phyloP scores from a whole-genome alignment of 2,329 filamentous ascomycete species.

The Ascochyta lentis region DNA sequence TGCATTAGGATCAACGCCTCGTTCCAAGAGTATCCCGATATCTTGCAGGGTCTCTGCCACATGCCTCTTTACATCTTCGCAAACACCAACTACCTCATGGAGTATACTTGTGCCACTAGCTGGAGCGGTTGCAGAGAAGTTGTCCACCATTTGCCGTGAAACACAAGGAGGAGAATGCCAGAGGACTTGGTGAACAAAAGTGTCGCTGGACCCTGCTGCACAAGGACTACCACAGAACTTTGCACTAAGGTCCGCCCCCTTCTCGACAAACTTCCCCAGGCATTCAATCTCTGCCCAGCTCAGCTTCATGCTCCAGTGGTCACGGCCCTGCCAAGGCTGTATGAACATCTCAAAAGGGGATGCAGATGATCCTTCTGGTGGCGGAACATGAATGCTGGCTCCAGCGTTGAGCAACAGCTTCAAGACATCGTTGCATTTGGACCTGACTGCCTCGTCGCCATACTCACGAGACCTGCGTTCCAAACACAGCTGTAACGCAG shows the following conservation, averaged over 20 bases:
- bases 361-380: conserved; percentile 19
- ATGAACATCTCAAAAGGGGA: conserved; percentile 38
- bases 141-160: conserved; percentile 35
- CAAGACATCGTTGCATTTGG: conserved; percentile 33
- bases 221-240: conserved; percentile 36
- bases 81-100: conserved; percentile 40
- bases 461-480: conserved; percentile 32
- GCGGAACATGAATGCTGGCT: conserved; percentile 33
- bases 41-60: conserved; percentile 40
- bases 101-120: conserved; percentile 32
- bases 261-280: conserved; percentile 34
- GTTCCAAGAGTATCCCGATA: conserved; percentile 35
- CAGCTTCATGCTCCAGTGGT: conserved; percentile 34
- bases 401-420: conserved; percentile 41
- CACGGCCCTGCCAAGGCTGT: conserved; percentile 35
- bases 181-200: conserved; percentile 41
- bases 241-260: conserved; percentile 32
- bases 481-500: conserved; percentile 38
- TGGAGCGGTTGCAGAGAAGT: conserved; percentile 12
- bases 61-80: conserved; percentile 41
- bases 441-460: conserved; percentile 14
- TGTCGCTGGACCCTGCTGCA: conserved; percentile 20
- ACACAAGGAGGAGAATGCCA: conserved; percentile 42
- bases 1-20: conserved; percentile 38
- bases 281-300: conserved; percentile 34